Conservation (phyloP, 169 alveolate species). For the Theileria orientalis region DNA sequence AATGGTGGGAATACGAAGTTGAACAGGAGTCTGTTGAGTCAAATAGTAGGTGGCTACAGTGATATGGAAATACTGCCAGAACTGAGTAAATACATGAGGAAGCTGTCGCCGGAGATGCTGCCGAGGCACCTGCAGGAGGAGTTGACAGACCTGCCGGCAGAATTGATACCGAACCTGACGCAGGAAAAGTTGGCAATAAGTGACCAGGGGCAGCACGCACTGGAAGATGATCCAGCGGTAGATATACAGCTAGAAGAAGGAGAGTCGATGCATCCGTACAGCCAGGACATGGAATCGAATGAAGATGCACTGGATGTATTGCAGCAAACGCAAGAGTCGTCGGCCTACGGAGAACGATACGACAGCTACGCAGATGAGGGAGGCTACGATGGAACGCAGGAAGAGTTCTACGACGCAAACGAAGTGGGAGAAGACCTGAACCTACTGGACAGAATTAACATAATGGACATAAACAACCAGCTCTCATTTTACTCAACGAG, state of each 20-base stretch:
- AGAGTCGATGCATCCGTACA: no score
- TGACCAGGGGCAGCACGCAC: no score
- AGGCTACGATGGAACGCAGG: no score
- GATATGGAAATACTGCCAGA: not conserved
- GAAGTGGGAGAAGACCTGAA: not conserved
- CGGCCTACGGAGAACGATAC: no score
- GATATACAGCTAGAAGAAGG: no score
- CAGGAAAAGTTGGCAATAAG: no score
- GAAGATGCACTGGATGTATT: no score
- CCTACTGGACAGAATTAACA: not conserved
- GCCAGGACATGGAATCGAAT: no score
- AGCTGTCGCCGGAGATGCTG: not conserved
- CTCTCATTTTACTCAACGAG: no score
- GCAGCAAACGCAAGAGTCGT: no score
- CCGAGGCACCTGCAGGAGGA: not conserved
- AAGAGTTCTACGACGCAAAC: not conserved
- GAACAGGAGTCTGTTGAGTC: not conserved
- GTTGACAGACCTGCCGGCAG: not conserved
- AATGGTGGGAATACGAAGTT: not conserved
- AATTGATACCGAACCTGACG: not conserved
- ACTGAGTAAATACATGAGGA: not conserved
- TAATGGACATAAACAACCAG: not conserved
- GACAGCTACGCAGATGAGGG: no score
- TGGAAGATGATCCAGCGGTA: no score
- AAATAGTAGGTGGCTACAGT: not conserved